A percentile compares a stretch with the other conserved stretches of the same genome.
These are phyloP conservation scores for Galerina sulciceps DNA, from an alignment of 768 basidiomycete species.

Conservation along the genomic window DNA sequence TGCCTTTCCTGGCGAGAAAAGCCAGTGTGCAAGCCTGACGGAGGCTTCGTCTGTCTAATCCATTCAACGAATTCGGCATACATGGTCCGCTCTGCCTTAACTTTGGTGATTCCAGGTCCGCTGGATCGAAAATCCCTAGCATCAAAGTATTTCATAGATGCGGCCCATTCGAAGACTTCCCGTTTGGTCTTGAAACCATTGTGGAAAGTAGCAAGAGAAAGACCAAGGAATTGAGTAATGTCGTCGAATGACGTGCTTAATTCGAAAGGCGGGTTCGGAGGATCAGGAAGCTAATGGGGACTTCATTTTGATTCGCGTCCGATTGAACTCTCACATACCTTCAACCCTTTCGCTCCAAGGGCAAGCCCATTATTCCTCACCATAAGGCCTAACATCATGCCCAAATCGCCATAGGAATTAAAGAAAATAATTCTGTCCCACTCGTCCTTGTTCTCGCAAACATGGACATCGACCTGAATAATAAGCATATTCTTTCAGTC, in stretches of 20 bases:
- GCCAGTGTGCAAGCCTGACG: neutral
- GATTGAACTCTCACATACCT: conserved; percentile 39
- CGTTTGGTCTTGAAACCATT: conserved; percentile 58
- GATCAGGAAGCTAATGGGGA: conserved; percentile 37
- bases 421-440: conserved; percentile 57
- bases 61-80: conserved; percentile 61
- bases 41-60: conserved; percentile 30
- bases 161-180: conserved; percentile 63
- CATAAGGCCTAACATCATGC: conserved; percentile 68
- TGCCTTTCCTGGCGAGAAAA: conserved; percentile 24
- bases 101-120: conserved; percentile 45
- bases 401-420: conserved; percentile 72
- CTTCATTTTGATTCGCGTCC: neutral
- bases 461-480: conserved; percentile 63
- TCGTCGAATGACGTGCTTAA: conserved; percentile 53
- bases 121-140: conserved; percentile 38
- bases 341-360: conserved; percentile 59
- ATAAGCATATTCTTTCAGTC: neutral
- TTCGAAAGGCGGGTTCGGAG: conserved; percentile 48
- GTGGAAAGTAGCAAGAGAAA: conserved; percentile 54
- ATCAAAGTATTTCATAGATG: conserved; percentile 56
- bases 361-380: conserved; percentile 53
- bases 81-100: conserved; percentile 54
- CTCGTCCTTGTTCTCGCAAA: conserved; percentile 54
- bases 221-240: conserved; percentile 60